Percentiles rank a stretch among this genome's conserved stretches.
phyloP scores from a whole-genome alignment of 1,139 yeast genomes.

The Blastobotrys petasosporus region DNA sequence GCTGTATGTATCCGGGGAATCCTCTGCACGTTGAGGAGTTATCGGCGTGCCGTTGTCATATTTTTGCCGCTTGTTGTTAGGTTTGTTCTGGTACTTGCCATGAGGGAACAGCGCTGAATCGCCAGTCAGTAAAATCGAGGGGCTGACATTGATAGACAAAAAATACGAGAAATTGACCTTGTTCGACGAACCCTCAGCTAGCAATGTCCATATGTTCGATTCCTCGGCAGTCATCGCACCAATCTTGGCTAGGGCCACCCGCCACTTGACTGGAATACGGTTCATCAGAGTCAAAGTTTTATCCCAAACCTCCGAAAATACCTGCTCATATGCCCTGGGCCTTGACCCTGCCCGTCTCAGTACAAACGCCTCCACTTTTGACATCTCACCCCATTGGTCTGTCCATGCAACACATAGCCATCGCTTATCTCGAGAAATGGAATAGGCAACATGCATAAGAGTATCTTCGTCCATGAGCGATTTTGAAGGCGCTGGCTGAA shows the following conservation, averaged over 20 bases:
- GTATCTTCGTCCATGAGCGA: slow-evolving; percentile 57
- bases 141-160: slow-evolving; percentile 62
- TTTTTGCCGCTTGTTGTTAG: slow-evolving; percentile 9
- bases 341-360: slow-evolving; percentile 21
- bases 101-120: slow-evolving; percentile 29
- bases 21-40: slow-evolving; percentile 32
- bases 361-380: slow-evolving; percentile 53
- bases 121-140: slow-evolving; percentile 48
- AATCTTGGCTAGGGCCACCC: slow-evolving; percentile 33
- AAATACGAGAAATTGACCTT: slow-evolving; percentile 60
- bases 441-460: slow-evolving; percentile 79
- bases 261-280: slow-evolving; percentile 30
- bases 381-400: slow-evolving; percentile 68
- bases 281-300: slow-evolving; percentile 40
- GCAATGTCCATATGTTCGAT: slow-evolving; percentile 28
- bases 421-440: slow-evolving; percentile 68
- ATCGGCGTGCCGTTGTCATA: slow-evolving; percentile 22
- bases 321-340: slow-evolving; percentile 42
- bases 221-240: slow-evolving; percentile 35
- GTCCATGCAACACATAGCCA: slow-evolving; percentile 92
- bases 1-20: slow-evolving; percentile 39
- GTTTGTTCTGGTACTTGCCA: slow-evolving; percentile 13
- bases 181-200: slow-evolving; percentile 29
- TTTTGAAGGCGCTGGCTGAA: slow-evolving; percentile 36
- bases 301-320: slow-evolving; percentile 55